Conservation (phyloP, 805 yeast species). For the Kodamaea restingae region DNA sequence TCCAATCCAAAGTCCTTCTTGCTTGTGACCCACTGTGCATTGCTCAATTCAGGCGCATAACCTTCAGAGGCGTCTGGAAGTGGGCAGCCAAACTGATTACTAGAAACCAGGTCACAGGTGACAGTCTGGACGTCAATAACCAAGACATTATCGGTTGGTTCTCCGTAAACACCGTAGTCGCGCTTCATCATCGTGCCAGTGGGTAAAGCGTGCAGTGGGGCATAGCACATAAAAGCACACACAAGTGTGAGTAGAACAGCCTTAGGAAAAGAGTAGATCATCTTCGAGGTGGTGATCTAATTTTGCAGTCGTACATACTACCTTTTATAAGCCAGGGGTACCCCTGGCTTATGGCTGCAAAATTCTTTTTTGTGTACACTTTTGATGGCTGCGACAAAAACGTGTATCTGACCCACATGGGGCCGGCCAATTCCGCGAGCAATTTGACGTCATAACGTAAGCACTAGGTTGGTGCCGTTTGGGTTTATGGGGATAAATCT, state of each 20-base stretch:
- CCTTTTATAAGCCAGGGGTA: no score
- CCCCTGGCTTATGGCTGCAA: neutral
- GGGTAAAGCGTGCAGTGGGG: neutral
- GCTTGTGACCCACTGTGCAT: neutral
- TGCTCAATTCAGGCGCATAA: neutral
- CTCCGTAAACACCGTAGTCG: neutral
- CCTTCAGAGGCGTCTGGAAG: neutral
- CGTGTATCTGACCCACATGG: no score
- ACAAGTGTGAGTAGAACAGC: neutral
- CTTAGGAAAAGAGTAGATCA: neutral
- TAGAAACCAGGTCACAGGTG: neutral
- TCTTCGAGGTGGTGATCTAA: no score
- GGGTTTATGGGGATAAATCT: no score
- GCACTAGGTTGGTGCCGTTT: no score
- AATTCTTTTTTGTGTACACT: neutral
- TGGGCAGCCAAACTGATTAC: neutral
- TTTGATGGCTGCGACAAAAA: no score
- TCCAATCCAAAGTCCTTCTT: conserved; percentile 2
- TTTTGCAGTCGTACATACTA: no score
- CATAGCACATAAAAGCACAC: neutral
- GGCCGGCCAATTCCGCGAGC: no score
- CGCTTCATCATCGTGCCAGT: neutral
- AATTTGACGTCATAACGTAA: no score
- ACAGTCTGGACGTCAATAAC: neutral
- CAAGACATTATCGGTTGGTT: conserved; percentile 1